Conservation (phyloP, 1,284 basidiomycete species). For the Irpex sp. region DNA sequence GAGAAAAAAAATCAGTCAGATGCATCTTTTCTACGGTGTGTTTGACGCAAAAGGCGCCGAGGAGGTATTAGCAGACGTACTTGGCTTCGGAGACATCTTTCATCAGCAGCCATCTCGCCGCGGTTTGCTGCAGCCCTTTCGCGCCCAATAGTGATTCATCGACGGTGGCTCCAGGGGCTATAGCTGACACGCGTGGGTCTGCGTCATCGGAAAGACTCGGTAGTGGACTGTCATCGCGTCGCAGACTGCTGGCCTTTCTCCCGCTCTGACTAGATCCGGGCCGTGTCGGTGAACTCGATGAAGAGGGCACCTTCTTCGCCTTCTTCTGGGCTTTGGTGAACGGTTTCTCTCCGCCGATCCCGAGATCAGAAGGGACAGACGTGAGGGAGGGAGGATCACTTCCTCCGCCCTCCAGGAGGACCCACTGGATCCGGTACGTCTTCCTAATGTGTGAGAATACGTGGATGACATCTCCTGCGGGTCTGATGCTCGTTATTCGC, state of each 20-base stretch:
- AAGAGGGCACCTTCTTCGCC: background rate
- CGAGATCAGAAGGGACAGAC: background rate
- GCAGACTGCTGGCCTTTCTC: background rate
- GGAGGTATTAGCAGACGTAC: slow-evolving; percentile 38
- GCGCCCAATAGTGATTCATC: background rate
- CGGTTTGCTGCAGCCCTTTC: slow-evolving; percentile 1
- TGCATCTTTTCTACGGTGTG: background rate
- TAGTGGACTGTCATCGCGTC: background rate
- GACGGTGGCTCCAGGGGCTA: background rate
- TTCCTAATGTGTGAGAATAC: slow-evolving; percentile 91
- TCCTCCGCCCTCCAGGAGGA: slow-evolving; percentile 53
- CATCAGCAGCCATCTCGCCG: slow-evolving; percentile 48
- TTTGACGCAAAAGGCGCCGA: background rate
- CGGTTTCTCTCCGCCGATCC: background rate
- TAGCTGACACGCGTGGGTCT: slow-evolving; percentile 11
- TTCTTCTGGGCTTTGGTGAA: slow-evolving; percentile 10
- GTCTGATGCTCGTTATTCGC: slow-evolving; percentile 43
- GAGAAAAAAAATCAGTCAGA: slow-evolving; percentile 7
- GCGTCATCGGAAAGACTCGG: background rate
- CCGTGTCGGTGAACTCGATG: background rate
- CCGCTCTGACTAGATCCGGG: slow-evolving; percentile 3
- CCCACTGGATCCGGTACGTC: slow-evolving; percentile 81
- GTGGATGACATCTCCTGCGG: slow-evolving; percentile 70
- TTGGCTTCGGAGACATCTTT: slow-evolving; percentile 57
- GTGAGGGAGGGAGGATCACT: slow-evolving; percentile 24